Percentiles rank a stretch among this genome's conserved stretches.
Evolutionary conservation across 2,329 filamentous ascomycete species (phyloP).

Genomic region (Graphilbum sp.): DNA sequence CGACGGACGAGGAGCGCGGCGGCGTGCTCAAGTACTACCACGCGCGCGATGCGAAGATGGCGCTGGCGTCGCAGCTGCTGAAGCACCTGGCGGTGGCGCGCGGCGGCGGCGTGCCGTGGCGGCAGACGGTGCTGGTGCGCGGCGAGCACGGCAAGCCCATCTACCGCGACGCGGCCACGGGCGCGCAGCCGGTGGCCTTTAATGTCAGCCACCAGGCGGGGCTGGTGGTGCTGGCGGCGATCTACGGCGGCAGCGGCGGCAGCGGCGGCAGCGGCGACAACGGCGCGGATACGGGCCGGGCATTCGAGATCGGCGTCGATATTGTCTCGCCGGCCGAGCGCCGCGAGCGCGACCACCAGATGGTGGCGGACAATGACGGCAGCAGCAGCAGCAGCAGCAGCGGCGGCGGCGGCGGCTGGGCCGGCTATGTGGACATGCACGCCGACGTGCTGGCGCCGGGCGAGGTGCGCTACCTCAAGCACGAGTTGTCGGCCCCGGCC

Average conservation of each 20-base stretch:
- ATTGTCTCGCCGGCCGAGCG: conserved; percentile 62
- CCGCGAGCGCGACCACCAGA: conserved; percentile 39
- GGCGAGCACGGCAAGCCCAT: conserved; percentile 38
- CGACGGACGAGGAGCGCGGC: conserved; percentile 37
- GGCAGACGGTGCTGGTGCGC: conserved; percentile 36
- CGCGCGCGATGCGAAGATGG: conserved; percentile 58
- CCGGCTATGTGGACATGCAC: conserved; percentile 54
- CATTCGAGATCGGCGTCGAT: conserved; percentile 48
- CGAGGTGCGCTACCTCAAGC: conserved; percentile 47
- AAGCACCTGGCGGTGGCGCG: conserved; percentile 54
- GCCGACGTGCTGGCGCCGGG: conserved; percentile 48
- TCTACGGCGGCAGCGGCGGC: conserved; percentile 14
- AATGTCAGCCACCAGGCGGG: conserved; percentile 70
- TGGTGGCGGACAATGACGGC: conserved; percentile 27
- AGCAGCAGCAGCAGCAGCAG: neutral
- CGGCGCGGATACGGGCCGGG: conserved; percentile 4
- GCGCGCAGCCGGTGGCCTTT: conserved; percentile 38
- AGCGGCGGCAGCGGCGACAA: conserved; percentile 28
- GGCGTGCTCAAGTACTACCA: conserved; percentile 46
- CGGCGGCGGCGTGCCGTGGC: conserved; percentile 38
- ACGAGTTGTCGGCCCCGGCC: conserved; percentile 10
- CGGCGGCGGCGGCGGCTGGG: conserved; percentile 32
- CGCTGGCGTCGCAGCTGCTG: conserved; percentile 53
- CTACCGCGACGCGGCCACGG: conserved; percentile 31
- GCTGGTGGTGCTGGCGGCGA: conserved; percentile 50